Base-by-base conservation (phyloP, 257 asterid species). In the Nicotiana undulata region DNA sequence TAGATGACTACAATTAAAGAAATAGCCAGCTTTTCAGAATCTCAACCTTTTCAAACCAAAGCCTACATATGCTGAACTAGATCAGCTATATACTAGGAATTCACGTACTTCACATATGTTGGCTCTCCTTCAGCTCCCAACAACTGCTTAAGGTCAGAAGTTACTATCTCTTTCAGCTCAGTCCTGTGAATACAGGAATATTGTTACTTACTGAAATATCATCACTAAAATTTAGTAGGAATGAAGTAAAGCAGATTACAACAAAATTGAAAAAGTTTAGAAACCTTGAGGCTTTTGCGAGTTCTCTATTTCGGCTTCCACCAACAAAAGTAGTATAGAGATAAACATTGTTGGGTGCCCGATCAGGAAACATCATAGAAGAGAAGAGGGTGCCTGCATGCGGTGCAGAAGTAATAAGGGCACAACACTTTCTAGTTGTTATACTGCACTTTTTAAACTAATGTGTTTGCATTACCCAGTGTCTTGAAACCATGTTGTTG, bases 341-440 rank as follows among this genome's bases (percentile, higher is more conserved):
- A 86, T 92, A 81, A 60, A 85, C 91, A 82, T 90, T 94, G 75
- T 82, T 85, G 26, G 98, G 98, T 37, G 98, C 96, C 51, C 98
- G 98, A 84, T 94, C 98, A 20, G 98, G 98, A 85, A 94, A 94
- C 98, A 94, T 94, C 91, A 88, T 91, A 22, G 98, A 94, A 76
- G 97, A 91, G 88, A 94, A 94, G 65, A 93, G 97, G 81, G 98
- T 94, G 63, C 98, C 98, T 93, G 90, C 82, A 58, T 77, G 77
- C 22, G 81, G 67, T 77, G 24, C 13, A 22, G 12, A 77, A 31
- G 53, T 77, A 20, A 20, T 77, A 24, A 77, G 74, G 56, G 44
- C 72, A 72, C 40, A 15, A 0, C 24, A 72, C 15, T 46, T 40
- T 46, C 60, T 4, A 72, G 24, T n/a, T 72, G 13, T 4, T 34